These are phyloP conservation scores for Nigrospora sphaerica DNA, from an alignment of 2,329 filamentous ascomycete species.

Conservation along the genomic window DNA sequence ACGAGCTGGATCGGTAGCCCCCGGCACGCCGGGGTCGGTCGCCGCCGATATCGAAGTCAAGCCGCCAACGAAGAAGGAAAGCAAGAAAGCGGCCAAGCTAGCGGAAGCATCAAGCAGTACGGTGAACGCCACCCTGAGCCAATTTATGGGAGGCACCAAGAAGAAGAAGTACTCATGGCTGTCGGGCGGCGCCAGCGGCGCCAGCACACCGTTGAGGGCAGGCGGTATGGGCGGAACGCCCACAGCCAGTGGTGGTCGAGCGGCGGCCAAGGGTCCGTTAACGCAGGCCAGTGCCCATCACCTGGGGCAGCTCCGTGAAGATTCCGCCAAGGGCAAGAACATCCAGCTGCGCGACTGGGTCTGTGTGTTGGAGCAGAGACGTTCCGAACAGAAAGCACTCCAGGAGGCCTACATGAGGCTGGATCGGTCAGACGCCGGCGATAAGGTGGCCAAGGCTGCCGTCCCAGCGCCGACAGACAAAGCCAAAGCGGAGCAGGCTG, in stretches of 20 bases:
- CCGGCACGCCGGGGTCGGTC: slow-evolving; percentile 54
- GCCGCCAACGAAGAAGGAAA: slow-evolving; percentile 79
- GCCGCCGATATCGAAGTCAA: slow-evolving; percentile 57
- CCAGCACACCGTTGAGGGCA: slow-evolving; percentile 38
- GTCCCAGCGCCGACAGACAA: background rate
- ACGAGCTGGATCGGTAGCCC: slow-evolving; percentile 49
- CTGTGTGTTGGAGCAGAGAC: slow-evolving; percentile 71
- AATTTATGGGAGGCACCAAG: slow-evolving; percentile 58
- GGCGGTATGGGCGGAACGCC: slow-evolving; percentile 26
- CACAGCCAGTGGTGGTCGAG: slow-evolving; percentile 25
- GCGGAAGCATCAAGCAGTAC: slow-evolving; percentile 74
- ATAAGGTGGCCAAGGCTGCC: slow-evolving; percentile 11
- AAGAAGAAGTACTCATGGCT: slow-evolving; percentile 73
- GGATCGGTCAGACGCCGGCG: slow-evolving; percentile 35
- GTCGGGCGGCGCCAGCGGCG: slow-evolving; percentile 45
- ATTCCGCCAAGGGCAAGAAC: slow-evolving; percentile 65
- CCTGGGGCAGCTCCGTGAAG: slow-evolving; percentile 71
- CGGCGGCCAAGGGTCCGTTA: slow-evolving; percentile 29
- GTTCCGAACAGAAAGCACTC: slow-evolving; percentile 56
- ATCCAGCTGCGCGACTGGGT: slow-evolving; percentile 84
- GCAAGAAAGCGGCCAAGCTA: slow-evolving; percentile 64
- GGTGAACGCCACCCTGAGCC: slow-evolving; percentile 75
- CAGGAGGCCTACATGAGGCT: slow-evolving; percentile 49
- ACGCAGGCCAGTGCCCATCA: slow-evolving; percentile 54
- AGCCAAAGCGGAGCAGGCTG: background rate